Evolutionary conservation across 2,329 filamentous ascomycete genomes (phyloP), one percentile per base, ranked within the genome.

Genomic region (Plectosphaerella plurivora): DNA sequence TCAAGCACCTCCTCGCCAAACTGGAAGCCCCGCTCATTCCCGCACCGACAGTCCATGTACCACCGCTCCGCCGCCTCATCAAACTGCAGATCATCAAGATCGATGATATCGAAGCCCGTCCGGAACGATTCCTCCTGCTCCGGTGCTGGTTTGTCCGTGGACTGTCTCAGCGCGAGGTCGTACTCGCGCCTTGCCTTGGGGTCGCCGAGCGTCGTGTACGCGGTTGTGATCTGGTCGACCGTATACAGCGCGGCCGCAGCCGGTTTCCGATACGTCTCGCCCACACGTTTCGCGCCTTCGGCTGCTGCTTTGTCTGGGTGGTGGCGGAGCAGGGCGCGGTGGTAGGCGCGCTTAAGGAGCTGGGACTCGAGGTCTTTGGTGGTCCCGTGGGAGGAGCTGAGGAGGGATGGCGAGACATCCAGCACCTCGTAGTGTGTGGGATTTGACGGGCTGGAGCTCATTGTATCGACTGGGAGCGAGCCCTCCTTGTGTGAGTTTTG

Each of bases 151-250:
- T 16, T 48, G 54, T 22, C 28, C 49, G 53, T 35, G 35, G 22
- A 46, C 22, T 55, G 56, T 20, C 58, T 50, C n/a, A 63, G 62
- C 35, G 63, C 59, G 47, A 69, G 64, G 28, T 71, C 78, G 69
- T 87, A 87, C 44, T 75, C 72, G 4, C 68, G 65, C 49, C 81
- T 76, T 47, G 72, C 70, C 45, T 63, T 60, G 3, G 76, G 68
- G 53, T 76, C 72, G 11, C 81, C 82, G 47, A 88, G 75, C 1
- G 77, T 72, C 10, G 70, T 71, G 67, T 79, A 85, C 42, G 85
- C 85, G 39, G 73, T 65, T 47, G 80, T 77, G 63, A 88, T 87
- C 61, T 87, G 80, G 66, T 88, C 84, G 54, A 88, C 70, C 2
- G 81, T 80, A 65, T 74, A 82, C 12, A 33, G 24, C 12, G 48